Conservation (phyloP, 371 early-diverging fungal genomes). For the Syncephalastrum contaminatum region DNA sequence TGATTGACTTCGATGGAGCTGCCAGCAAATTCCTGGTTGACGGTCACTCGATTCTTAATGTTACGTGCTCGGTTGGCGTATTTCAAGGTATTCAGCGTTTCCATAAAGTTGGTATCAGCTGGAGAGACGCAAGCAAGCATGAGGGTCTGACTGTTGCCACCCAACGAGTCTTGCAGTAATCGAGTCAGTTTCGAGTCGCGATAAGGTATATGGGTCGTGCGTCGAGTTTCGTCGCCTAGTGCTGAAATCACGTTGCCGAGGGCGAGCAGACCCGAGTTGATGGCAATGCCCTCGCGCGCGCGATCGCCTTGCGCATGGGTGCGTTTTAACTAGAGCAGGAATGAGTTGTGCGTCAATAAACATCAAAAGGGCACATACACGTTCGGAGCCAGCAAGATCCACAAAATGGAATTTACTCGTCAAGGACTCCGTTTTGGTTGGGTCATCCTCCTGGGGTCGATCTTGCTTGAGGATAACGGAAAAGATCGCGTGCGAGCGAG, state of each 20-base stretch:
- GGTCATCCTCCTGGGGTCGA: slow-evolving; percentile 17
- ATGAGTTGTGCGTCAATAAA: slow-evolving; percentile 63
- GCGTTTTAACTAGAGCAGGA: slow-evolving; percentile 51
- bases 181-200: slow-evolving; percentile 95
- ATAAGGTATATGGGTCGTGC: slow-evolving; percentile 82
- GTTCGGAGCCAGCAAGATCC: slow-evolving; percentile 85
- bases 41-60: slow-evolving; percentile 73
- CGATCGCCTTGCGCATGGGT: slow-evolving; percentile 78
- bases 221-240: slow-evolving; percentile 81
- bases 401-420: slow-evolving; percentile 91
- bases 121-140: slow-evolving; percentile 93
- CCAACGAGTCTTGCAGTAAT: slow-evolving; percentile 87
- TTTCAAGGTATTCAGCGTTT: slow-evolving; percentile 88
- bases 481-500: slow-evolving; percentile 98
- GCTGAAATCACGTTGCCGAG: slow-evolving; percentile 99
- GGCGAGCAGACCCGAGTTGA: slow-evolving; percentile 95
- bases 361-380: slow-evolving; percentile 19
- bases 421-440: slow-evolving; percentile 19
- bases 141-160: slow-evolving; percentile 88
- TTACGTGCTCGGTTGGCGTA: slow-evolving; percentile 89
- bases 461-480: slow-evolving; percentile 74
- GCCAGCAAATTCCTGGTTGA: slow-evolving; percentile 46
- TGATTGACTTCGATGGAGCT: slow-evolving; percentile 63
- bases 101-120: slow-evolving; percentile 74
- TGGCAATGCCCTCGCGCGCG: slow-evolving; percentile 96